Conservation (phyloP, 164 flowering plant species). For the Saururus chinensis region DNA sequence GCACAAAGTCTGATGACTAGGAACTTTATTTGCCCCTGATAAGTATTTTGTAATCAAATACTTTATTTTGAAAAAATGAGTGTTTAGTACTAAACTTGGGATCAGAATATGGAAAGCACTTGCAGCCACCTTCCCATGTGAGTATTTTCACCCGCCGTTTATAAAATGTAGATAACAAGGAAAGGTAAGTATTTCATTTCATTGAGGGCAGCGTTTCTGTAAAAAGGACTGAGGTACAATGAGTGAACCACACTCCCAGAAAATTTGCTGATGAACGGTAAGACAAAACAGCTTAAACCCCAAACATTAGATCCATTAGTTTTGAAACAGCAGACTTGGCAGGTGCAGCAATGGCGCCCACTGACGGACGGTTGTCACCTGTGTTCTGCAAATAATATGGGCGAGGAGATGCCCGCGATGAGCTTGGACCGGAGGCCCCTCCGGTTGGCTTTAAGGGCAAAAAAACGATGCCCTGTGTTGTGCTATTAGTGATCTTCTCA, state of each 20-base stretch:
- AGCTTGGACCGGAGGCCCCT: constrained; percentile 28
- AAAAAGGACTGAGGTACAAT: no score
- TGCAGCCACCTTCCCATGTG: no score
- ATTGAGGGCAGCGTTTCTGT: no score
- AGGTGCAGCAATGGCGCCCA: constrained; percentile 77
- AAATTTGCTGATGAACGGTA: background rate
- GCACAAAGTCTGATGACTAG: no score
- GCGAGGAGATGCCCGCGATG: constrained; percentile 26
- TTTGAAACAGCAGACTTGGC: constrained; percentile 74
- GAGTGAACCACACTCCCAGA: background rate
- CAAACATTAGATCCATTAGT: constrained; percentile 85
- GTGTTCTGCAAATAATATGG: constrained; percentile 52
- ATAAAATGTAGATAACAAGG: no score
- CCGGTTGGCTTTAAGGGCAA: constrained; percentile 41
- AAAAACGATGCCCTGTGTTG: constrained; percentile 70
- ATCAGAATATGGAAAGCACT: no score
- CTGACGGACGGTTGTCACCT: constrained; percentile 34
- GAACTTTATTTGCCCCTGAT: no score
- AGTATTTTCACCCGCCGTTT: no score
- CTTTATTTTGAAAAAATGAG: no score
- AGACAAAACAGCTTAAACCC: constrained; percentile 31
- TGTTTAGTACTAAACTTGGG: no score
- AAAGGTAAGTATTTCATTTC: constrained; percentile 9
- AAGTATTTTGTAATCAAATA: no score
- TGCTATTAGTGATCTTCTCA: constrained; percentile 42